Base-by-base conservation (phyloP, 2,329 filamentous ascomycete species). In the Cryphonectria carpinicola region DNA sequence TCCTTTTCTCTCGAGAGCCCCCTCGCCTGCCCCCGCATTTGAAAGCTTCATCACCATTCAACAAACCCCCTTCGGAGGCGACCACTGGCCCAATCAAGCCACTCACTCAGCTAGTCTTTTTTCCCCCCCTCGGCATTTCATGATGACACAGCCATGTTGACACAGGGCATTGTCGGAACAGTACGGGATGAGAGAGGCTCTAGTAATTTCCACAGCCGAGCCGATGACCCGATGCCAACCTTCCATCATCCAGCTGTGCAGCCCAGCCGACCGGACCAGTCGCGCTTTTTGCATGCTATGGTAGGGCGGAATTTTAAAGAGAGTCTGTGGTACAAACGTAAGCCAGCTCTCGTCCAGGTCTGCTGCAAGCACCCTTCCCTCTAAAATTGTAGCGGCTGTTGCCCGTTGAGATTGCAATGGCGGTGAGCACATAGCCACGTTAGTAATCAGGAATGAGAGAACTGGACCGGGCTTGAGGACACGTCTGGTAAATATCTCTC, bases 401-500 rank as follows among this genome's bases (percentile, higher is more conserved):
- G 46, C 41, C 49, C 35, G 22, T 49, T 43, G 19, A 41, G 37
- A 63, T 35, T 35, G 39, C 65, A 72, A 65, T 68, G 49, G 70
- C 70, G 70, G 70, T 72, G 70, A 72, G 70, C 63, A 19, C 37
- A 37, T 43, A 49, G 37, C 22, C 46, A 49, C n/a, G 46, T 32
- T 32, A 32, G 32, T 49, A 37, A 32, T 49, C 54, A 58, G 54
- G 25, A 54, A 43, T 32, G 8, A 10, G 35, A 39, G 19, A 14
- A 35, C 32, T 37, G 32, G 19, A 35, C 58, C 14, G 46, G 32
- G 32, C 14, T 43, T 3, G 52, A 32, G 8, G 54, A 58, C 25
- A 58, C 25, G 14, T 58, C 54, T 32, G 54, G 13, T 17, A 19
- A 32, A 28, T 28, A 28, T 28, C 54, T 35, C 25, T 28, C 54